These are phyloP conservation scores for Ormosia semicastrata DNA, from an alignment of 306 rosid genomes.

Conservation along the genomic window DNA sequence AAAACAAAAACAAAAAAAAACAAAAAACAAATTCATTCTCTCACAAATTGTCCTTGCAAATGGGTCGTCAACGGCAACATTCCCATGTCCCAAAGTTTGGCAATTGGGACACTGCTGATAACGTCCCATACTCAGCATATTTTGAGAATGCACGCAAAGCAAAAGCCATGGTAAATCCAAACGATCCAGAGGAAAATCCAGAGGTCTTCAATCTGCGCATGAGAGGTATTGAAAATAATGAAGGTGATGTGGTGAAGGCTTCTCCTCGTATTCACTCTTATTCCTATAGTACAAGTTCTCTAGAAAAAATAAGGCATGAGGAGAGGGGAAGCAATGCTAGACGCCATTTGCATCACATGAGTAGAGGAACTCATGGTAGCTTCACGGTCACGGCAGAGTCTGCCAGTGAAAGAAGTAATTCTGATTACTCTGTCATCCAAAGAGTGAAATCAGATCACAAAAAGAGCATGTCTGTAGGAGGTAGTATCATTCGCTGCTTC, in stretches of 20 bases:
- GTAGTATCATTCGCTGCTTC: background rate
- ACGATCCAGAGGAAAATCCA: constrained; percentile 4
- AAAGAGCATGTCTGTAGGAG: background rate
- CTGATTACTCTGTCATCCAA: background rate
- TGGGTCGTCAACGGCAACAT: background rate
- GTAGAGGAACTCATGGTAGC: background rate
- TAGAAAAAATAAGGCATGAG: background rate
- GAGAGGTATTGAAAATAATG: background rate
- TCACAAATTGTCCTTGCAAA: background rate
- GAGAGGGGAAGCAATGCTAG: background rate
- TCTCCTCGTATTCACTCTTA: background rate
- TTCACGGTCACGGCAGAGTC: background rate
- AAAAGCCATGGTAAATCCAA: background rate
- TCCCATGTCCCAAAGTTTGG: constrained; percentile 20
- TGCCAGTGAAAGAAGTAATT: background rate
- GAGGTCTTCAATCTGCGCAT: background rate
- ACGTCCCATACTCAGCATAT: constrained; percentile 1
- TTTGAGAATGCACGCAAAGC: constrained; percentile 14
- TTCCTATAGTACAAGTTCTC: background rate
- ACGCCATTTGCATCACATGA: background rate
- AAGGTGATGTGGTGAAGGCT: constrained; percentile 2
- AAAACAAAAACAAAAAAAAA: too few species aligned
- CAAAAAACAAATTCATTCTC: background rate
- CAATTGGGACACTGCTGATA: constrained; percentile 5
- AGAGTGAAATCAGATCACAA: background rate